phyloP scores from a whole-genome alignment of 305 asterid species.

The Fraxinus xanthoxyloides region DNA sequence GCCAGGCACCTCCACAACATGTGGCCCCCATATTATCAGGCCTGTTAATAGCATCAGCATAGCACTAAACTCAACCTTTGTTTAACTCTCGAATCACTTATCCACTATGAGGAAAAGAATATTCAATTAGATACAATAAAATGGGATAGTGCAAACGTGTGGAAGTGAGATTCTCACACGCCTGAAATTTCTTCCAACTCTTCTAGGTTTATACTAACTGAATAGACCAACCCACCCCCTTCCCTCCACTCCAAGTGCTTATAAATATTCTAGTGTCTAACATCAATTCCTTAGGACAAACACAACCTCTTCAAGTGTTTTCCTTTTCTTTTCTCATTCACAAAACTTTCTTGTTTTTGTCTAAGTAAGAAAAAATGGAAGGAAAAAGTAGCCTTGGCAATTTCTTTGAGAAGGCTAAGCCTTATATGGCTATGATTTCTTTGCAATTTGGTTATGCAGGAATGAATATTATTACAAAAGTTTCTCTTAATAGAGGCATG shows the following conservation, averaged over 20 bases:
- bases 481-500: slow-evolving; percentile 59
- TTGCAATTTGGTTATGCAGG: slow-evolving; percentile 69
- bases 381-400: slow-evolving; percentile 32
- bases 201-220: background rate
- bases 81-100: slow-evolving; percentile 29
- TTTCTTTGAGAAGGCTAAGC: slow-evolving; percentile 40
- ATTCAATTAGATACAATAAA: slow-evolving; percentile 25
- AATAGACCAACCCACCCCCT: background rate
- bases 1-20: slow-evolving; percentile 19
- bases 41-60: slow-evolving; percentile 47
- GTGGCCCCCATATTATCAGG: slow-evolving; percentile 22
- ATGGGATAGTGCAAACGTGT: slow-evolving; percentile 3
- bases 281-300: slow-evolving; percentile 36
- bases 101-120: slow-evolving; percentile 24
- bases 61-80: slow-evolving; percentile 44
- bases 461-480: slow-evolving; percentile 61
- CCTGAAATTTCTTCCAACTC: background rate
- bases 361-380: slow-evolving; percentile 30
- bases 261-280: slow-evolving; percentile 29
- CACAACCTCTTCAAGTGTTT: slow-evolving; percentile 39
- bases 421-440: slow-evolving; percentile 55
- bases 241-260: slow-evolving; percentile 6
- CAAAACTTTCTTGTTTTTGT: background rate
- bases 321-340: slow-evolving; percentile 17
- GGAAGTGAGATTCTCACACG: slow-evolving; percentile 21